phyloP scores from a whole-genome alignment of 2,329 filamentous ascomycete genomes.

The Sporothrix brasiliensis region DNA sequence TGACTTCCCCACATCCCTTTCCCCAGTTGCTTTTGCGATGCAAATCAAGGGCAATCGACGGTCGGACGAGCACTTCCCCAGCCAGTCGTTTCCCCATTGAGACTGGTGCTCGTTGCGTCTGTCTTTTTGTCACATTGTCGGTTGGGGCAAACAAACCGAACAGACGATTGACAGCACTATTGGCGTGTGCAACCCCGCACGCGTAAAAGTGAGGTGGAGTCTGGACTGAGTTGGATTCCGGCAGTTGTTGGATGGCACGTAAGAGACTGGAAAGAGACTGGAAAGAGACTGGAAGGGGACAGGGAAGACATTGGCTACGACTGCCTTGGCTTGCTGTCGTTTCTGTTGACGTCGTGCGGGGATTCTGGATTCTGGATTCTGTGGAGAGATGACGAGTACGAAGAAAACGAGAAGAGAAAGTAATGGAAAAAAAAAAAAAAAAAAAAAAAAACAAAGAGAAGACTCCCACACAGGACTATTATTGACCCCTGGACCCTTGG shows the following conservation, averaged over 20 bases:
- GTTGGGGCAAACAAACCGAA: conserved; percentile 13
- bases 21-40: not conserved
- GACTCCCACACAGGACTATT: not conserved
- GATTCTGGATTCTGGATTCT: not conserved
- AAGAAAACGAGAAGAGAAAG: not conserved
- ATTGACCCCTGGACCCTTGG: conserved; percentile 8
- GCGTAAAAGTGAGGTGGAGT: not conserved
- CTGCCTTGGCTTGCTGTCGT: not conserved
- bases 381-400: too few relatives aligned
- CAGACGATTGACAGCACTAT: not conserved
- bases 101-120: not conserved
- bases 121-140: not conserved
- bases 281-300: not conserved
- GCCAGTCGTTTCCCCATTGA: conserved; percentile 11
- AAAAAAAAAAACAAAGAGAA: not conserved
- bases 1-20: not conserved
- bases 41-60: too few relatives aligned
- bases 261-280: too few relatives aligned
- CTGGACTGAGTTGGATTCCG: conserved; percentile 1
- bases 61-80: not conserved
- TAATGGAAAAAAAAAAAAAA: too few relatives aligned
- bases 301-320: too few relatives aligned
- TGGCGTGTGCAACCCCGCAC: conserved; percentile 8
- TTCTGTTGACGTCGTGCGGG: conserved; percentile 1
- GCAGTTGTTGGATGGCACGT: not conserved